A percentile compares a stretch with the other conserved stretches of the same genome.
Conservation (phyloP, 139 green algal species). For the Tetratostichococcus sp. region DNA sequence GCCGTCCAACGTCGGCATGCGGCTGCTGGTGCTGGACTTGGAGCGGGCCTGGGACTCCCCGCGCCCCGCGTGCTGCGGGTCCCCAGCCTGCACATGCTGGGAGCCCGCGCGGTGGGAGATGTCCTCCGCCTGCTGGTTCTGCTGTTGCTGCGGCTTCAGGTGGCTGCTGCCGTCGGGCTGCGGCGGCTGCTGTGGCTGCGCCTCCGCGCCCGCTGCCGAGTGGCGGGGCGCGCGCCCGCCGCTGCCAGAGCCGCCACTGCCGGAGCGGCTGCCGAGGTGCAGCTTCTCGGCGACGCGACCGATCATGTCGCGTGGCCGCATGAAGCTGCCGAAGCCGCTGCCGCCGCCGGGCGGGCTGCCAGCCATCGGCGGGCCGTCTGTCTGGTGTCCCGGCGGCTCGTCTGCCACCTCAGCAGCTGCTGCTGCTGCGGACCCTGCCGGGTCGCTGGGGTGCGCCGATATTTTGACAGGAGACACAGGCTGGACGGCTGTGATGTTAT, state of each 20-base stretch:
- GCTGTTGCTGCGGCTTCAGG: background rate
- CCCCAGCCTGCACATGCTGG: no score
- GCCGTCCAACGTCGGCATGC: slow-evolving; percentile 3
- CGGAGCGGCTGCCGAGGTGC: slow-evolving; percentile 10
- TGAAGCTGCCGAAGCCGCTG: background rate
- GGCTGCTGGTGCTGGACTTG: background rate
- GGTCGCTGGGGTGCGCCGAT: no score
- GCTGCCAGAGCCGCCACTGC: background rate
- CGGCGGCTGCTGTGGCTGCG: background rate
- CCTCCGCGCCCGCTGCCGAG: no score
- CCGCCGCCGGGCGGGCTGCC: background rate
- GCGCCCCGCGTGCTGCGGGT: background rate
- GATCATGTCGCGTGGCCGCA: background rate
- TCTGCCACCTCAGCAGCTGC: background rate
- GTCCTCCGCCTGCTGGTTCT: no score
- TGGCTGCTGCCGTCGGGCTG: background rate
- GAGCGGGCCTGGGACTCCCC: background rate
- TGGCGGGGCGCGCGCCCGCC: background rate
- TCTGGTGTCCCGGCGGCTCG: no score
- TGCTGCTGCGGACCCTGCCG: no score
- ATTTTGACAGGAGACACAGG: background rate
- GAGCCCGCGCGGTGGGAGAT: no score
- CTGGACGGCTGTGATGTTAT: background rate
- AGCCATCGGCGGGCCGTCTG: background rate
- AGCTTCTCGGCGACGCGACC: slow-evolving; percentile 6